These are phyloP conservation scores for Shiraia bambusicola DNA, from an alignment of 2,329 filamentous ascomycete genomes.

Conservation along the genomic window DNA sequence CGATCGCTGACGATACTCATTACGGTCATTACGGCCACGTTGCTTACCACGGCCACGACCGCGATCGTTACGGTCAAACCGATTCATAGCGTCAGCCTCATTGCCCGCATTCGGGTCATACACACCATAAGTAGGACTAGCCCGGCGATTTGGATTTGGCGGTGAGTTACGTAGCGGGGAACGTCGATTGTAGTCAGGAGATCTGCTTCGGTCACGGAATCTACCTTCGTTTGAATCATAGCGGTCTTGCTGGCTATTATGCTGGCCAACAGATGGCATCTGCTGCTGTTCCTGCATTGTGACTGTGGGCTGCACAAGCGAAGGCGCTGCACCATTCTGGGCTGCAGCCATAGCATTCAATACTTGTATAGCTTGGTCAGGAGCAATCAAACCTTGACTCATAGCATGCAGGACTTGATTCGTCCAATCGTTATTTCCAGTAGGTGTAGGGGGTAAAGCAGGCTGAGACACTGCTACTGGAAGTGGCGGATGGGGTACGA, in stretches of 20 bases:
- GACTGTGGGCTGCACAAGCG: constrained; percentile 29
- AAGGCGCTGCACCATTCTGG: constrained; percentile 25
- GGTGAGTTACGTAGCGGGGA: constrained; percentile 58
- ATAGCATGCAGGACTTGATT: constrained; percentile 39
- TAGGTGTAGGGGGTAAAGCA: constrained; percentile 27
- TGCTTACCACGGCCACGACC: constrained; percentile 54
- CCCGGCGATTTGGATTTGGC: constrained; percentile 59
- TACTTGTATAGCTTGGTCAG: constrained; percentile 40
- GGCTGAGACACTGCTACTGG: constrained; percentile 22
- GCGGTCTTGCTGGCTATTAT: constrained; percentile 24
- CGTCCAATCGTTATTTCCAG: constrained; percentile 31
- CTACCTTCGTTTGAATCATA: constrained; percentile 38
- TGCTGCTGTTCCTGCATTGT: constrained; percentile 17
- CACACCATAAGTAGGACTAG: constrained; percentile 70
- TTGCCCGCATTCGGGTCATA: constrained; percentile 64
- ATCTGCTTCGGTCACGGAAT: constrained; percentile 52
- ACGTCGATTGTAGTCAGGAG: constrained; percentile 63
- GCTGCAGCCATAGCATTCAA: constrained; percentile 32
- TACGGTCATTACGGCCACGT: constrained; percentile 49
- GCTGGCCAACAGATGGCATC: constrained; percentile 18
- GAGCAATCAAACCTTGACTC: constrained; percentile 33
- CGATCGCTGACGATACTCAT: constrained; percentile 83
- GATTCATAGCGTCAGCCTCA: constrained; percentile 61
- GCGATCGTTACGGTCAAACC: constrained; percentile 55
- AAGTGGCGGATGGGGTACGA: constrained; percentile 31